Conservation (phyloP, 2,329 filamentous ascomycete genomes). For the Blastomyces emzantsi region DNA sequence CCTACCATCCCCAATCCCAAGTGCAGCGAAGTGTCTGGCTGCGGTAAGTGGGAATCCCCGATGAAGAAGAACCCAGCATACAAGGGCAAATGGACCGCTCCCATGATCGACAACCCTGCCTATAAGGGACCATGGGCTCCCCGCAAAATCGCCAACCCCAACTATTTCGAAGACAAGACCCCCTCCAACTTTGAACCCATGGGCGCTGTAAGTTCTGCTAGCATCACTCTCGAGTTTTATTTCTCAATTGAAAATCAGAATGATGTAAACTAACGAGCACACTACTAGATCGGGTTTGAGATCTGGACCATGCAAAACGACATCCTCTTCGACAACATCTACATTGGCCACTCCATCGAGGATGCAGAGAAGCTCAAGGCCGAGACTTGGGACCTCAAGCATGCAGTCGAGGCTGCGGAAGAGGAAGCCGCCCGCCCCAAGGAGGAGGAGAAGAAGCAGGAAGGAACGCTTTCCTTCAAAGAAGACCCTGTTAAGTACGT, state of each 20-base stretch:
- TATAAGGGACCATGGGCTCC: slow-evolving; percentile 97
- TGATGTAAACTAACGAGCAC: slow-evolving; percentile 15
- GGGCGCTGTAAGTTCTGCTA: slow-evolving; percentile 64
- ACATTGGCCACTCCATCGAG: slow-evolving; percentile 93
- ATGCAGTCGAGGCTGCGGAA: slow-evolving; percentile 67
- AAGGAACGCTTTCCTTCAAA: slow-evolving; percentile 68
- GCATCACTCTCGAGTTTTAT: background rate
- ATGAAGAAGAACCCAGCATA: slow-evolving; percentile 91
- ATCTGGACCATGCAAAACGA: slow-evolving; percentile 99
- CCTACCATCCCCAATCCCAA: slow-evolving; percentile 92
- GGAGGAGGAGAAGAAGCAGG: slow-evolving; percentile 55
- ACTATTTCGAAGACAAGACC: slow-evolving; percentile 94
- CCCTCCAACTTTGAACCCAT: slow-evolving; percentile 97
- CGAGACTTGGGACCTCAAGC: slow-evolving; percentile 87
- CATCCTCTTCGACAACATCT: slow-evolving; percentile 99
- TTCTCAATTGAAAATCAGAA: background rate
- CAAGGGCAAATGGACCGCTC: slow-evolving; percentile 98
- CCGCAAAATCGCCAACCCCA: slow-evolving; percentile 92
- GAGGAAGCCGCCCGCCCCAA: slow-evolving; percentile 76
- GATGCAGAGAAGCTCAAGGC: slow-evolving; percentile 83
- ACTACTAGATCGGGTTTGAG: slow-evolving; percentile 78
- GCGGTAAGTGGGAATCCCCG: slow-evolving; percentile 84
- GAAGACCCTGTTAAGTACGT: slow-evolving; percentile 83
- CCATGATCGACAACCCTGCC: slow-evolving; percentile 88
- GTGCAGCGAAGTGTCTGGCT: slow-evolving; percentile 87